Evolutionary conservation across 1,139 yeast genomes (phyloP), one percentile per base, ranked within the genome.

Genomic region (Ogataea hybrid): DNA sequence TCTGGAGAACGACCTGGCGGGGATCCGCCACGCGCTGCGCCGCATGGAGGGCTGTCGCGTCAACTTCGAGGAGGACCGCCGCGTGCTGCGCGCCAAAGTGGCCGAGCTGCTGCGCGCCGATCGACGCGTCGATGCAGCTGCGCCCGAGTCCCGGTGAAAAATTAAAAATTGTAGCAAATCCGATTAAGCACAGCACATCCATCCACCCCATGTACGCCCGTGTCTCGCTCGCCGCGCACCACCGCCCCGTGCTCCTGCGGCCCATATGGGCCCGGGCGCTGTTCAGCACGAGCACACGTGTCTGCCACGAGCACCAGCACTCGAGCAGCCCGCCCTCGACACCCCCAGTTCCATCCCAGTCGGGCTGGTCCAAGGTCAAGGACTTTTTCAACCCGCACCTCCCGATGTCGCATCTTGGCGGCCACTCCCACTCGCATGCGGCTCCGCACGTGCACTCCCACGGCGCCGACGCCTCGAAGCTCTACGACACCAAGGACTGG

Each of bases 1-100:
- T 5, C 32, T 50, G 25, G 31, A 32, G 14, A 43, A 20, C 28
- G 50, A 41, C 25, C 42, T 30, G 6, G 43, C 39, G 14, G 41
- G 33, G 6, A 46, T 57, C 14, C 65, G 70, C 37, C 72, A 68
- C 46, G 70, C 67, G 40, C 48, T 75, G 40, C 62, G 79, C 35
- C 75, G 75, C 50, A 49, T 75, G 27, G 71, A 67, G 41, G 81
- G 79, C 10, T 57, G 55, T 30, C 46, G 41, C 2, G 41, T 51
- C 15, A 42, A 46, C 22, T 49, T 52, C 29, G 46, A 27, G 21
- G 28, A 43, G 8, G 46, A 41, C 14, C 34, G 48, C 17, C 35
- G 25, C 10, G 35, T 32, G 15, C 25, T 54, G 18, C 41, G 45
- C 23, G 39, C 39, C 7, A 37, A 47, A 17, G 41, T 55, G 10